Evolutionary conservation across 164 flowering plant genomes (phyloP).

Genomic region (Tetrastigma voinierianum): DNA sequence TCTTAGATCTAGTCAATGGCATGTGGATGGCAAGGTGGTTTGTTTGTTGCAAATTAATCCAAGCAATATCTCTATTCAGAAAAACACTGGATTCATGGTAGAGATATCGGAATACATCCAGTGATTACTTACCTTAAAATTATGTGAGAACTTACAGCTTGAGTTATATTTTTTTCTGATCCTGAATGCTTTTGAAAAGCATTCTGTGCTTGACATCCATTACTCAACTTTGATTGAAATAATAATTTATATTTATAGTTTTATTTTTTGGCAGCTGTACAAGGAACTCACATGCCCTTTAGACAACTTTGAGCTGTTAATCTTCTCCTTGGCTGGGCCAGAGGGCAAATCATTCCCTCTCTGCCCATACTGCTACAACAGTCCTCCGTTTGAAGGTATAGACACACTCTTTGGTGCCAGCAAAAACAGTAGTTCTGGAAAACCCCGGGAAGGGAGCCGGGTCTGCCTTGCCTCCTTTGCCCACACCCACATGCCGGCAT

Average conservation of each 20-base stretch:
- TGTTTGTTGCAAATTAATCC: no score
- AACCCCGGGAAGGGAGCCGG: constrained; percentile 77
- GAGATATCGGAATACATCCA: no score
- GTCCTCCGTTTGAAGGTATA: constrained; percentile 91
- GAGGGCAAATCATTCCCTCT: constrained; percentile 88
- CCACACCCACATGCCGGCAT: constrained; percentile 97
- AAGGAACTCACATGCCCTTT: constrained; percentile 96
- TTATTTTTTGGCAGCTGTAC: constrained; percentile 65
- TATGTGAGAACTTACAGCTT: no score
- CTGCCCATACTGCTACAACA: constrained; percentile 95
- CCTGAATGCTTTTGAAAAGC: no score
- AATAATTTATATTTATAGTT: no score
- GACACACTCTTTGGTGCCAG: constrained; percentile 51
- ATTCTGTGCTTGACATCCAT: background rate
- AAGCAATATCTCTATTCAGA: no score
- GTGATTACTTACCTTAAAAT: no score
- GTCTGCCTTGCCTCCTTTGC: constrained; percentile 92
- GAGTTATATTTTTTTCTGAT: no score
- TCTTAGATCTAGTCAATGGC: no score
- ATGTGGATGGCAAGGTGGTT: no score
- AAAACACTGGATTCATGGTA: no score
- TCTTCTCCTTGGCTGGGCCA: constrained; percentile 83
- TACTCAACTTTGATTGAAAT: background rate
- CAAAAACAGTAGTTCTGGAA: constrained; percentile 37
- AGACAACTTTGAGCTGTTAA: constrained; percentile 86